Evolutionary conservation across 257 asterid species (phyloP).

Genomic region (Nicotiana benthamiana): DNA sequence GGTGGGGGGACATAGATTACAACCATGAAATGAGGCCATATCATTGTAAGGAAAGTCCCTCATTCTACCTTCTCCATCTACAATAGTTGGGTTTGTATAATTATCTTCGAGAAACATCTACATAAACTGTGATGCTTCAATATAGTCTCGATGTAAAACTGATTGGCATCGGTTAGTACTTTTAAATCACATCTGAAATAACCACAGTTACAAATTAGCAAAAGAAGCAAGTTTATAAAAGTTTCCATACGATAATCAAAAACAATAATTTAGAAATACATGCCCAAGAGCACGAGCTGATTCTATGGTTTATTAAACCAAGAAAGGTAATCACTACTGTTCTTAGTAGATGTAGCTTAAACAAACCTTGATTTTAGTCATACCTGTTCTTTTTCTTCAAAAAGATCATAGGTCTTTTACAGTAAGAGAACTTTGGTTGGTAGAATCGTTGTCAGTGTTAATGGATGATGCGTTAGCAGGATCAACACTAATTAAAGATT

Average conservation of each 20-base stretch:
- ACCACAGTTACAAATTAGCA: slow-evolving; percentile 6
- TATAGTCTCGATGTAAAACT: slow-evolving; percentile 62
- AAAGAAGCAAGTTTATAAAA: not conserved
- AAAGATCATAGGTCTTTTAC: no score
- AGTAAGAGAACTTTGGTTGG: no score
- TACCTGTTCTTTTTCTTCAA: no score
- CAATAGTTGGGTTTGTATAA: slow-evolving; percentile 48
- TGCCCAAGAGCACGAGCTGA: slow-evolving; percentile 69
- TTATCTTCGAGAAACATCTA: slow-evolving; percentile 62
- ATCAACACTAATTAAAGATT: no score
- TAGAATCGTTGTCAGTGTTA: no score
- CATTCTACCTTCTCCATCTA: slow-evolving; percentile 53
- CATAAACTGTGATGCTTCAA: slow-evolving; percentile 52
- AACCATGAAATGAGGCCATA: slow-evolving; percentile 36
- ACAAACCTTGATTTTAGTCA: no score
- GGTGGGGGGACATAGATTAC: slow-evolving; percentile 72
- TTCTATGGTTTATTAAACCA: slow-evolving; percentile 5
- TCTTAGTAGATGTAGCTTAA: no score
- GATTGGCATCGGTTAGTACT: slow-evolving; percentile 74
- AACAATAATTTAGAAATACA: not conserved
- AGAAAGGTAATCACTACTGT: no score
- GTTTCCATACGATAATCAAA: not conserved
- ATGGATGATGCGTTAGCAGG: no score
- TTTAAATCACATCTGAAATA: slow-evolving; percentile 70
- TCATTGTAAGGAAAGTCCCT: slow-evolving; percentile 54